These are phyloP conservation scores for Epichloe hybrida DNA, from an alignment of 2,329 filamentous ascomycete genomes.

Conservation along the genomic window DNA sequence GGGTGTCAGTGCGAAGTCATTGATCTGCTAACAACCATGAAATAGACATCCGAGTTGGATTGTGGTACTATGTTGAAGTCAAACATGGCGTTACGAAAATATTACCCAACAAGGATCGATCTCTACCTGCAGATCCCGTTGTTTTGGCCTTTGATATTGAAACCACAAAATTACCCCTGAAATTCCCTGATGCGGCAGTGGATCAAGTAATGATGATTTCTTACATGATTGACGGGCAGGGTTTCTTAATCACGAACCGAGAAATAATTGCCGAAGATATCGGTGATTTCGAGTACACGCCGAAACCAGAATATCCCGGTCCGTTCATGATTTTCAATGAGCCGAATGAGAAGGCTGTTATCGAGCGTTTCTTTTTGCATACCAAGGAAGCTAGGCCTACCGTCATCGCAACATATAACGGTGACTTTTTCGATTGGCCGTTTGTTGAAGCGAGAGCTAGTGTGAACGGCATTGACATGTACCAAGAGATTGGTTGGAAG, in stretches of 20 bases:
- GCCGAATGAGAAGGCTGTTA: constrained; percentile 71
- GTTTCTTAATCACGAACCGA: constrained; percentile 93
- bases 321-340: constrained; percentile 98
- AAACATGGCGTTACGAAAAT: constrained; percentile 84
- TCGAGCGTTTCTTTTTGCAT: constrained; percentile 90
- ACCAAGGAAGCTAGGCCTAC: constrained; percentile 91
- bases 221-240: constrained; percentile 99
- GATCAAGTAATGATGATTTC: constrained; percentile 99
- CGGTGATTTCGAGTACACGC: constrained; percentile 94
- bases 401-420: constrained; percentile 99
- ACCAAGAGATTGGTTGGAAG: constrained; percentile 91
- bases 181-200: constrained; percentile 87
- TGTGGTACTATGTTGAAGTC: constrained; percentile 92
- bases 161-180: constrained; percentile 88
- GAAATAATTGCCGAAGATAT: constrained; percentile 98
- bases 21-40: constrained; percentile 11
- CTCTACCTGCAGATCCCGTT: constrained; percentile 88
- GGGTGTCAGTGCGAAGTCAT: not conserved
- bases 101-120: constrained; percentile 70
- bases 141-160: constrained; percentile 98
- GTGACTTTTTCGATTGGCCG: constrained; percentile 99
- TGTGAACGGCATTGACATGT: constrained; percentile 96
- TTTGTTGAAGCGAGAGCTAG: constrained; percentile 91
- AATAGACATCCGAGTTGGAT: constrained; percentile 82
- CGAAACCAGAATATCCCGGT: constrained; percentile 88